Base-by-base conservation (phyloP, 2,329 filamentous ascomycete species). In the Aspergillus viridinutans region DNA sequence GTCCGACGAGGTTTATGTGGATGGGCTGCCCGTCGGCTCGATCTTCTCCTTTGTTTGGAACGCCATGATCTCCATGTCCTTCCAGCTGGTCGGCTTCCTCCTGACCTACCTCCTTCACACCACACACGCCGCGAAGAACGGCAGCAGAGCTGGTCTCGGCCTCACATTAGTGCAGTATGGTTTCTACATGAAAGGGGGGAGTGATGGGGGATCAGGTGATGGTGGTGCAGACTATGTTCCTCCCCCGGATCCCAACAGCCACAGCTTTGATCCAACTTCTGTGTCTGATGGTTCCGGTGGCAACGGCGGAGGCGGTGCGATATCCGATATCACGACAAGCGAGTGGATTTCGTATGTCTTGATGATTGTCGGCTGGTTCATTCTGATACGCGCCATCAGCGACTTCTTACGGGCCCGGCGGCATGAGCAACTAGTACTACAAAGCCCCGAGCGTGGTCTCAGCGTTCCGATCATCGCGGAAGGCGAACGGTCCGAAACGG, bases 281-380 rank as follows among this genome's bases (percentile, higher is more conserved):
- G 88, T 93, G 0, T 78, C 80, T 3, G 79, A 78, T 32, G 73
- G 72, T 14, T 60, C 67, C 32, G 71, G 58, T 14, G 67, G 64
- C 53, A 67, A 67, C 52, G 66, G 65, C 23, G 68, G 66, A 7
- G 64, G 75, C 12, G 79, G 80, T 43, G 75, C 77, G 12, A 69
- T 81, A 9, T 75, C 78, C 6, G 83, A 85, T 38, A 84, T 96
- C 45, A 84, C 82, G 5, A 88, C 87, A 52, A 88, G 83, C 62
- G 92, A 97, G 71, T 97, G 90, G 90, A 80, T 96, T 61, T 90
- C 92, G 10, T 99, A 97, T 68, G 80, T 90, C 17, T 76, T 99
- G 50, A 99, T 99, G 94, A 90, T 99, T 69, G 88, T 96, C 1
- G 94, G 94, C 4, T 99, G 94, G 94, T 97, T 97, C 70, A 92